A percentile compares a stretch with the other conserved stretches of the same genome.
Conservation (phyloP, 768 basidiomycete genomes). For the Lanmaoa rubissima region DNA sequence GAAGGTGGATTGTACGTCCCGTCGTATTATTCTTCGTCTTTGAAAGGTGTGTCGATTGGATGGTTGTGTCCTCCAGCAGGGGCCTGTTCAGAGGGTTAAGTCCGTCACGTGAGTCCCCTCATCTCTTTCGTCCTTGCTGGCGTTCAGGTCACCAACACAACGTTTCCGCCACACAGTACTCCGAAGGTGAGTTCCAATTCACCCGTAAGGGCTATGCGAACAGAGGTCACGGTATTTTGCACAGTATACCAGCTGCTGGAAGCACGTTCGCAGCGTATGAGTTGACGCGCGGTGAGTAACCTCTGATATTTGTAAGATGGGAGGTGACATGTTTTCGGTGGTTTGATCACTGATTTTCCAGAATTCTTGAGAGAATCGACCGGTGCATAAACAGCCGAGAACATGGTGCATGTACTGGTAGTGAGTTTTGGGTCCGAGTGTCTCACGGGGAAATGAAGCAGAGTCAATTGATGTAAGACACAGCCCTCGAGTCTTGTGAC, state of each 20-base stretch:
- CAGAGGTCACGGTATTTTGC: background rate
- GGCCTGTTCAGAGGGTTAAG: constrained; percentile 74
- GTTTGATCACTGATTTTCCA: background rate
- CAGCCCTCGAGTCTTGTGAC: background rate
- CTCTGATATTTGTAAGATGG: background rate
- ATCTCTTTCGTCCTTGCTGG: background rate
- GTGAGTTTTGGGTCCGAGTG: background rate
- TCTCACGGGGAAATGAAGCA: background rate
- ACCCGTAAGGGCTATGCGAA: background rate
- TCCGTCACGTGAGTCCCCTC: constrained; percentile 60
- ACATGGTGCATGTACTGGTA: background rate
- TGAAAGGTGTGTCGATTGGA: background rate
- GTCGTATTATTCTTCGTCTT: background rate
- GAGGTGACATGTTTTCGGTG: background rate
- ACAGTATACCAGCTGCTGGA: constrained; percentile 86
- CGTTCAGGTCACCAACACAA: background rate
- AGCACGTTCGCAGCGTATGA: constrained; percentile 91
- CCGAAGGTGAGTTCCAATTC: constrained; percentile 46
- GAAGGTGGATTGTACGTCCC: constrained; percentile 71
- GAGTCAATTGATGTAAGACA: background rate
- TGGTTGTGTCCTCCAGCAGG: constrained; percentile 26
- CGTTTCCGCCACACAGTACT: constrained; percentile 41
- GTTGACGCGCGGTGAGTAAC: constrained; percentile 61
- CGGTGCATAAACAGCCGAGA: constrained; percentile 10
- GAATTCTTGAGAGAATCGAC: constrained; percentile 28